Evolutionary conservation across 2,329 filamentous ascomycete species (phyloP).

Genomic region (Elsinoe ampelina): DNA sequence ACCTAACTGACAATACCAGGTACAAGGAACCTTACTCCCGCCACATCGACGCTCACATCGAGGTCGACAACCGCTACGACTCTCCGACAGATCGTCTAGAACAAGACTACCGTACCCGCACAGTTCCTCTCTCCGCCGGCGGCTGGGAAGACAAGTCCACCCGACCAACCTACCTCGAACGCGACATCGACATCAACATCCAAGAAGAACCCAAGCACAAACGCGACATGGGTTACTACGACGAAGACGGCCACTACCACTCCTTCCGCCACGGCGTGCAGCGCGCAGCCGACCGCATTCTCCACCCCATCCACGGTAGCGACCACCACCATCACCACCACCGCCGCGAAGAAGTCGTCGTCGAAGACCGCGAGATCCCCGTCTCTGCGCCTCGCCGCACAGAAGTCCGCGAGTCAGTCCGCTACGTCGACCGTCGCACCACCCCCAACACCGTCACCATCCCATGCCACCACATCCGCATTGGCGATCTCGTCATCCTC

Average conservation of each 20-base stretch:
- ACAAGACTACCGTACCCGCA: conserved; percentile 37
- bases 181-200: conserved; percentile 40
- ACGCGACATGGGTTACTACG: conserved; percentile 70
- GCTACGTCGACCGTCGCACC: conserved; percentile 20
- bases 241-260: conserved; percentile 68
- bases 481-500: conserved; percentile 96
- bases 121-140: conserved; percentile 29
- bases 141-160: conserved; percentile 33
- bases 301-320: conserved; percentile 52
- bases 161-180: conserved; percentile 29
- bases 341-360: conserved; percentile 34
- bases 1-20: conserved; percentile 29
- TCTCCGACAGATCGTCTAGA: conserved; percentile 38
- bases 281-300: conserved; percentile 55
- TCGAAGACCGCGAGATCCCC: conserved; percentile 40
- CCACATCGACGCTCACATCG: conserved; percentile 57
- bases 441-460: conserved; percentile 84
- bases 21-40: conserved; percentile 47
- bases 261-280: conserved; percentile 63
- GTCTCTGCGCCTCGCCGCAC: conserved; percentile 29
- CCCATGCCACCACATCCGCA: conserved; percentile 98
- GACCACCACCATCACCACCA: conserved; percentile 43
- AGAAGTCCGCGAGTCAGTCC: conserved; percentile 18
- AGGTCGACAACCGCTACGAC: conserved; percentile 47
- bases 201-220: conserved; percentile 42